Percentiles rank a stretch among this genome's conserved stretches.
Conservation (phyloP, 2,329 filamentous ascomycete genomes). For the Stemphylium beticola region DNA sequence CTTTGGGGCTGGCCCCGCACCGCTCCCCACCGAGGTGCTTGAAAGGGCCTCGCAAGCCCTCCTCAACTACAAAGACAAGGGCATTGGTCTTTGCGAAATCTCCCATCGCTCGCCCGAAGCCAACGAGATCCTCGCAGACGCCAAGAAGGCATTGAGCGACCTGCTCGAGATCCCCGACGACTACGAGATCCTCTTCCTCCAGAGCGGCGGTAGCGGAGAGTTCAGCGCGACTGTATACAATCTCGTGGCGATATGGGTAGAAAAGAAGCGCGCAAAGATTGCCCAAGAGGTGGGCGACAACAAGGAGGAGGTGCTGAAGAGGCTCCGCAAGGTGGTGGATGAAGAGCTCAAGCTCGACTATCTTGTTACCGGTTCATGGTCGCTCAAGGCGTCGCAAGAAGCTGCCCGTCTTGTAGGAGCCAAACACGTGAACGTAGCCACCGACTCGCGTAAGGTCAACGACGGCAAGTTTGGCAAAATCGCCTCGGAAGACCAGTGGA, state of each 20-base stretch:
- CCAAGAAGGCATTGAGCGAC: slow-evolving; percentile 74
- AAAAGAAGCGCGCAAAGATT: slow-evolving; percentile 67
- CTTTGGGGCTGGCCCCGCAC: slow-evolving; percentile 90
- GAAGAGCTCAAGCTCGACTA: slow-evolving; percentile 84
- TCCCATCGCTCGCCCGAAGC: slow-evolving; percentile 85
- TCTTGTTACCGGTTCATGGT: slow-evolving; percentile 89
- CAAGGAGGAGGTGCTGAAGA: slow-evolving; percentile 63
- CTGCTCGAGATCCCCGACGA: slow-evolving; percentile 83
- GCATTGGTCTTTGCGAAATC: slow-evolving; percentile 87
- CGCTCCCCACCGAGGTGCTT: slow-evolving; percentile 80
- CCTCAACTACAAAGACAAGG: slow-evolving; percentile 79
- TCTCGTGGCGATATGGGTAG: slow-evolving; percentile 81
- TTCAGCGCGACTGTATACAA: slow-evolving; percentile 88
- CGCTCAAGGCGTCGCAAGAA: slow-evolving; percentile 85
- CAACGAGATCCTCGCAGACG: slow-evolving; percentile 76
- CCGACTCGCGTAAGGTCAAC: slow-evolving; percentile 68
- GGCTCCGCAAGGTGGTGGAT: slow-evolving; percentile 69
- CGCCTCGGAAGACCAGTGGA: slow-evolving; percentile 78
- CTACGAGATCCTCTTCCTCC: slow-evolving; percentile 89
- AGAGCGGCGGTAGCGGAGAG: slow-evolving; percentile 83
- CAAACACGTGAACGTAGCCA: slow-evolving; percentile 79
- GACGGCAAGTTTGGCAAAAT: slow-evolving; percentile 87
- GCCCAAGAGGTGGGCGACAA: slow-evolving; percentile 62
- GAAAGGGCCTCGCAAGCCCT: slow-evolving; percentile 78
- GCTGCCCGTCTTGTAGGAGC: slow-evolving; percentile 77